Evolutionary conservation across 257 asterid genomes (phyloP).

Genomic region (Fraxinus americana): DNA sequence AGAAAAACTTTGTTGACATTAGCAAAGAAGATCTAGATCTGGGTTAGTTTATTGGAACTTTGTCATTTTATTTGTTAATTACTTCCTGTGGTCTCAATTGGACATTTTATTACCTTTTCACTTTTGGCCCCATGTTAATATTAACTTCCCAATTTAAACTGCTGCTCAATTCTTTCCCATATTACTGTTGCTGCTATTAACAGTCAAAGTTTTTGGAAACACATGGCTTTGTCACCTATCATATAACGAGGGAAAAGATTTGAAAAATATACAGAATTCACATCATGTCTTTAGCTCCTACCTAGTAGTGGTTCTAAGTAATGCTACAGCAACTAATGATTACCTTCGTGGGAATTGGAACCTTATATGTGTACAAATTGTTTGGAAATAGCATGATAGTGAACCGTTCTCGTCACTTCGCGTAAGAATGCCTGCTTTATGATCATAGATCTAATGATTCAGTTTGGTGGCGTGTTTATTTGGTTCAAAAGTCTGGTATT

Average conservation of each 20-base stretch:
- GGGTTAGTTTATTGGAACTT: constrained; percentile 54
- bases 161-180: neutral
- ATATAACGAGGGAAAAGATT: neutral
- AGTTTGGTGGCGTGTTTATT: neutral
- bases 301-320: neutral
- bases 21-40: constrained; percentile 95
- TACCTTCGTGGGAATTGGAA: neutral
- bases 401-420: neutral
- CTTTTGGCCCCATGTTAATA: neutral
- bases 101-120: neutral
- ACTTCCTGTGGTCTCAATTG: neutral
- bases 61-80: neutral
- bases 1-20: constrained; percentile 86
- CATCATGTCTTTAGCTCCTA: neutral
- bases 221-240: neutral
- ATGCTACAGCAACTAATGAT: neutral
- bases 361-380: neutral
- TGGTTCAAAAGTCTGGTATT: neutral
- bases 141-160: neutral
- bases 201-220: neutral
- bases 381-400: neutral
- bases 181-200: neutral
- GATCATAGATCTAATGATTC: constrained; percentile 8
- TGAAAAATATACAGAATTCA: neutral
- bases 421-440: constrained; percentile 5